phyloP scores from a whole-genome alignment of 2,329 filamentous ascomycete genomes.

The Helicocarpus griseus region DNA sequence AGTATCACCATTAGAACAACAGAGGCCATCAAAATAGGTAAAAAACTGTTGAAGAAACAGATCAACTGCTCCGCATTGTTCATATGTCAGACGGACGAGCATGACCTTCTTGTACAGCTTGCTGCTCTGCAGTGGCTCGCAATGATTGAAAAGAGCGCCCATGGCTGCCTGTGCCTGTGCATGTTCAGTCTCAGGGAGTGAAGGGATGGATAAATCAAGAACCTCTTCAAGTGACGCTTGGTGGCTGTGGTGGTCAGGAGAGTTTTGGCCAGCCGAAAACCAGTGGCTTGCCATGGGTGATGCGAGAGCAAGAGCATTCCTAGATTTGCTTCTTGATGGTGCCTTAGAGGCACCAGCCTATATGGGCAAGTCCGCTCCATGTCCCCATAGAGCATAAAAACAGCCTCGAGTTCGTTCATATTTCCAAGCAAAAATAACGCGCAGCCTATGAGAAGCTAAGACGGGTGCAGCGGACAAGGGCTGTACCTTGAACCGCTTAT shows the following conservation, averaged over 20 bases:
- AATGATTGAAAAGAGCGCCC: slow-evolving; percentile 11
- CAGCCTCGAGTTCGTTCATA: too few relatives aligned
- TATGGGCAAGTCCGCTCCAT: too few relatives aligned
- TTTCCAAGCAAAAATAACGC: too few relatives aligned
- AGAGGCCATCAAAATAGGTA: slow-evolving; percentile 7
- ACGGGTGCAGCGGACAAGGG: too few relatives aligned
- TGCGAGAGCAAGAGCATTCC: too few relatives aligned
- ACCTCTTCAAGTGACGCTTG: slow-evolving; percentile 9
- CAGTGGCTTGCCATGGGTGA: slow-evolving; percentile 6
- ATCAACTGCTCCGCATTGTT: slow-evolving; percentile 12
- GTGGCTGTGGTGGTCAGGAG: slow-evolving; percentile 7
- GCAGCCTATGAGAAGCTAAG: too few relatives aligned
- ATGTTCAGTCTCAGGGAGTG: slow-evolving; percentile 9
- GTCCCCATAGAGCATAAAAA: too few relatives aligned
- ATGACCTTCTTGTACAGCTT: slow-evolving; percentile 15
- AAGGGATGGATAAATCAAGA: slow-evolving; percentile 7
- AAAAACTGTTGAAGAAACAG: slow-evolving; percentile 10
- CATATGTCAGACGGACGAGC: slow-evolving; percentile 15
- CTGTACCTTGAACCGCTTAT: too few relatives aligned
- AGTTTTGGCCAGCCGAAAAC: slow-evolving; percentile 6
- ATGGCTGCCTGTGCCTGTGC: slow-evolving; percentile 9
- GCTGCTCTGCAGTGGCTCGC: slow-evolving; percentile 14
- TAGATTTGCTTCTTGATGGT: too few relatives aligned
- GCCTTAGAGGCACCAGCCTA: too few relatives aligned
- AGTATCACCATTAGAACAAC: slow-evolving; percentile 8